Percentiles rank a stretch among this genome's conserved stretches.
phyloP scores from a whole-genome alignment of 1,139 yeast genomes.

The Diutina scorzettiae region DNA sequence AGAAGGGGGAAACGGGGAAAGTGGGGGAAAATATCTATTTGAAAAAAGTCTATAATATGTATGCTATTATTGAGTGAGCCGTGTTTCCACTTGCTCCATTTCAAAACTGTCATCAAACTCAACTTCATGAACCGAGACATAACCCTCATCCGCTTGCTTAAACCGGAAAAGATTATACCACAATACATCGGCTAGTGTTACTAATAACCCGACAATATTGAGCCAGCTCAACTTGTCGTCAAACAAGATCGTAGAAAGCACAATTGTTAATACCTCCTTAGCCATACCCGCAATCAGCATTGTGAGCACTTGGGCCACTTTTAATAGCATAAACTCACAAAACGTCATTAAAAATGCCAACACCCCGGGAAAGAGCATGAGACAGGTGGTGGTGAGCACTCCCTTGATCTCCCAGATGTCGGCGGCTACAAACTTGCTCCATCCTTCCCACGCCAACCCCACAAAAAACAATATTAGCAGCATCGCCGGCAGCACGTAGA shows the following conservation, averaged over 20 bases:
- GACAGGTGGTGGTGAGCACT: constrained; percentile 34
- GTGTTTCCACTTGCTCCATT: not conserved
- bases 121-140: not conserved
- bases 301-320: constrained; percentile 77
- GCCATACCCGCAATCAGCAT: constrained; percentile 85
- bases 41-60: too few relatives aligned
- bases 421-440: constrained; percentile 36
- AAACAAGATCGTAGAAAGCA: constrained; percentile 57
- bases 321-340: constrained; percentile 74
- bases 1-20: too few relatives aligned
- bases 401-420: constrained; percentile 57
- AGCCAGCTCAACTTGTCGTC: constrained; percentile 59
- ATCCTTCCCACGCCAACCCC: constrained; percentile 60
- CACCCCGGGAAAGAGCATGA: constrained; percentile 71
- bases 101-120: not conserved
- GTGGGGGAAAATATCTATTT: too few relatives aligned
- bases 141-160: constrained; percentile 12
- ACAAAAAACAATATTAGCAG: constrained; percentile 44
- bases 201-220: constrained; percentile 62
- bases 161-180: constrained; percentile 67
- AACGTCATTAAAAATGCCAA: constrained; percentile 85
- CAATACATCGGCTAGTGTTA: constrained; percentile 67
- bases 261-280: constrained; percentile 77
- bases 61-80: too few relatives aligned
- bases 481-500: constrained; percentile 81